These are phyloP conservation scores for Cyberlindnera lachancei DNA, from an alignment of 805 yeast genomes.

Conservation along the genomic window DNA sequence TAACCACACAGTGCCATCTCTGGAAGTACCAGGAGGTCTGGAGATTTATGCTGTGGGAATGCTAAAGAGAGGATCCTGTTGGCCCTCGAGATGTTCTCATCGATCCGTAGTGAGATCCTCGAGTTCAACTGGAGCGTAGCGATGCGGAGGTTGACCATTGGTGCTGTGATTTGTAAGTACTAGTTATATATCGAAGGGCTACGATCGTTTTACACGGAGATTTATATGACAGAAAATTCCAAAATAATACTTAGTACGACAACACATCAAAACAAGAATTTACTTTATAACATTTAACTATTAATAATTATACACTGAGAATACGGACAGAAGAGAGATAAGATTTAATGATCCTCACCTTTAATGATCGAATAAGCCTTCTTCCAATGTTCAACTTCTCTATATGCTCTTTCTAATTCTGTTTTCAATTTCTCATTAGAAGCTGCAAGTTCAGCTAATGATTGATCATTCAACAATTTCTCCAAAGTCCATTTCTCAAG, in stretches of 20 bases:
- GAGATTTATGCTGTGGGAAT: conserved; percentile 23
- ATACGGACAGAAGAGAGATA: neutral
- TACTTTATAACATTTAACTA: neutral
- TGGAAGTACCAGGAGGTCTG: conserved; percentile 73
- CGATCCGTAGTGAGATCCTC: conserved; percentile 48
- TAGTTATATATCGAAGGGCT: no score
- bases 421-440: conserved; percentile 82
- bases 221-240: neutral
- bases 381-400: conserved; percentile 85
- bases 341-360: neutral
- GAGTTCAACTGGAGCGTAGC: conserved; percentile 70
- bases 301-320: neutral
- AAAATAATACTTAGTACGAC: neutral
- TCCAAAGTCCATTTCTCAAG: conserved; percentile 95
- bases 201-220: no score
- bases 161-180: no score
- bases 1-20: conserved; percentile 85
- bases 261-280: neutral
- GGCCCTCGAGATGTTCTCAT: conserved; percentile 45
- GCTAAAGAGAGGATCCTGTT: conserved; percentile 18
- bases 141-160: conserved; percentile 35
- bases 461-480: conserved; percentile 86
- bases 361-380: conserved; percentile 22
- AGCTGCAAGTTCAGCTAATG: conserved; percentile 74
- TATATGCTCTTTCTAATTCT: conserved; percentile 86